Evolutionary conservation across 164 flowering plant species (phyloP).

Genomic region (Pachysandra terminalis): DNA sequence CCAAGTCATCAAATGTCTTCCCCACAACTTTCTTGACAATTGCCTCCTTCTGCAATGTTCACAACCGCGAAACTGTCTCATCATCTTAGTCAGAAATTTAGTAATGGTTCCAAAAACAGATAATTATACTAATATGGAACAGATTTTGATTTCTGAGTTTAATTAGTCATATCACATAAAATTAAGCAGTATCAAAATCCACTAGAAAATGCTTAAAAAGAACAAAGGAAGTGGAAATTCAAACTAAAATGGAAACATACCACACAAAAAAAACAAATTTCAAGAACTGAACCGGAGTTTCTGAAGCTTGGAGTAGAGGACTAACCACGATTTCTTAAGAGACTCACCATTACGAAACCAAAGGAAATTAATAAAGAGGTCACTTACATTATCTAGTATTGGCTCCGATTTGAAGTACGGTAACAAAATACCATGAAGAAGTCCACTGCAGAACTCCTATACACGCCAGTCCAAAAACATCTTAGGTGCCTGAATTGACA

Average conservation of each 20-base stretch:
- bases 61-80: not conserved
- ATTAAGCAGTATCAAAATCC: not conserved
- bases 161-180: not conserved
- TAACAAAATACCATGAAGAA: slow-evolving; percentile 47
- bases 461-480: slow-evolving; percentile 16
- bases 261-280: not conserved
- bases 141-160: not conserved
- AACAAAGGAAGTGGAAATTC: not conserved
- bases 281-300: not conserved
- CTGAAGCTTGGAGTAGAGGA: not conserved
- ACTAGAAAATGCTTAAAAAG: not conserved
- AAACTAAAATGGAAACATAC: no score
- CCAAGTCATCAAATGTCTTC: slow-evolving; percentile 74
- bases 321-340: not conserved
- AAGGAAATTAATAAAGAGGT: slow-evolving; percentile 3
- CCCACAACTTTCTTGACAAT: slow-evolving; percentile 67
- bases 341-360: not conserved
- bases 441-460: slow-evolving; percentile 73
- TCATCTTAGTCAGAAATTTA: not conserved
- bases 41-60: slow-evolving; percentile 53
- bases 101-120: not conserved
- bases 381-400: slow-evolving; percentile 70
- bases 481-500: slow-evolving; percentile 12
- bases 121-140: no score
- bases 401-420: slow-evolving; percentile 80